Evolutionary conservation across 305 asterid species (phyloP).

Genomic region (Fraxinus floribunda): DNA sequence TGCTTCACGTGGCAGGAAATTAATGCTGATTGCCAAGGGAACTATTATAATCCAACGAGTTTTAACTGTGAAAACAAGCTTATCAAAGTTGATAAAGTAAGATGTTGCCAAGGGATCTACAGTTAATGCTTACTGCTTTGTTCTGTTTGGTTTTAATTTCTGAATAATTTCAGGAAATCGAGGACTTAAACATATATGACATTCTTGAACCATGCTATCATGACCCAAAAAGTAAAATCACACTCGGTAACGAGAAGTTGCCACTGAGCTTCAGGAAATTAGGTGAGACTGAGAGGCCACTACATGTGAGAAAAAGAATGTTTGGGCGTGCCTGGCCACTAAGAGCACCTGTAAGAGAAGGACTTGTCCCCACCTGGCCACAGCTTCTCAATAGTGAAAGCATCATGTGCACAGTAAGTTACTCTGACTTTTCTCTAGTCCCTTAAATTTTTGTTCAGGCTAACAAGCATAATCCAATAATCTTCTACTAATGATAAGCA

Average conservation of each 20-base stretch:
- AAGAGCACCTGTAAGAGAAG: slow-evolving; percentile 83
- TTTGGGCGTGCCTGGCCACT: slow-evolving; percentile 98
- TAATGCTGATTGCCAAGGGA: slow-evolving; percentile 55
- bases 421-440: not conserved
- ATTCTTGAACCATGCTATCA: slow-evolving; percentile 97
- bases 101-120: slow-evolving; percentile 19
- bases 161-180: slow-evolving; percentile 47
- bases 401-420: slow-evolving; percentile 79
- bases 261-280: slow-evolving; percentile 81
- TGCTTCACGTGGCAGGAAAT: slow-evolving; percentile 54
- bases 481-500: not conserved
- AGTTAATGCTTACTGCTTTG: not conserved
- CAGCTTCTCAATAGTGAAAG: slow-evolving; percentile 43
- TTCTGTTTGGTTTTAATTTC: slow-evolving; percentile 8
- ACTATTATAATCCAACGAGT: slow-evolving; percentile 48
- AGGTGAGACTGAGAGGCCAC: slow-evolving; percentile 87
- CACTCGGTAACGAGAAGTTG: slow-evolving; percentile 35
- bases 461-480: not conserved
- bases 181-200: slow-evolving; percentile 63
- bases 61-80: slow-evolving; percentile 54
- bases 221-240: slow-evolving; percentile 35
- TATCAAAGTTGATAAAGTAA: slow-evolving; percentile 50
- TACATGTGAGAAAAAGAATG: slow-evolving; percentile 73
- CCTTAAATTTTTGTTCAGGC: not conserved
- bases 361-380: slow-evolving; percentile 85